phyloP scores from a whole-genome alignment of 345 rosid species.

The Euphorbia pulcherrima region DNA sequence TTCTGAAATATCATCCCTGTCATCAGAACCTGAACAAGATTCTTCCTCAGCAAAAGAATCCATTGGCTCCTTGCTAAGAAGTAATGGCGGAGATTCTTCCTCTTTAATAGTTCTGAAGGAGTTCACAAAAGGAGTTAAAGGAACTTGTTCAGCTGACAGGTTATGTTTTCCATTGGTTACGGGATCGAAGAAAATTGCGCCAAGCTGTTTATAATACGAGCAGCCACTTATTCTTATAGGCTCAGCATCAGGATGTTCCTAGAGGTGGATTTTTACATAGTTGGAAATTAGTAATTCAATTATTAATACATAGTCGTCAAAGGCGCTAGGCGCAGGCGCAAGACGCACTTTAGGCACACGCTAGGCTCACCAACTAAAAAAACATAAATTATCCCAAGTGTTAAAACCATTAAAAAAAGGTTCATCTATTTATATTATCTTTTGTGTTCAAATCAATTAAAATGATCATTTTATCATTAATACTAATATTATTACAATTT shows the following conservation, averaged over 20 bases:
- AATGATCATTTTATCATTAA: no score
- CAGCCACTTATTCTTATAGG: conserved; percentile 40
- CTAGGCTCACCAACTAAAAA: no score
- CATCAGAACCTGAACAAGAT: conserved; percentile 37
- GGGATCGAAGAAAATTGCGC: conserved; percentile 40
- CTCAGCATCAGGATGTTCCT: conserved; percentile 59
- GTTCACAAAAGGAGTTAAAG: conserved; percentile 14
- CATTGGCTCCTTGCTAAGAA: conserved; percentile 20
- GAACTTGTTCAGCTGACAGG: conserved; percentile 17
- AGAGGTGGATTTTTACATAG: conserved; percentile 4
- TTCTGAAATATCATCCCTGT: conserved; percentile 25
- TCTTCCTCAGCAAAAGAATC: conserved; percentile 21
- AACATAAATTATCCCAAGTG: no score
- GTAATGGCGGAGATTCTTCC: conserved; percentile 10
- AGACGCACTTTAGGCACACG: no score
- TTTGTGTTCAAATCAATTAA: no score
- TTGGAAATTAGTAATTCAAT: conserved; percentile 6
- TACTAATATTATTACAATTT: no score
- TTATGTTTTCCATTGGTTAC: conserved; percentile 28
- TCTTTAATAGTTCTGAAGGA: conserved; percentile 18
- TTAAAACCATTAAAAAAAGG: no score
- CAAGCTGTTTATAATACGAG: conserved; percentile 46
- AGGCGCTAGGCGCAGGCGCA: no score
- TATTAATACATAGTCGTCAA: no score
- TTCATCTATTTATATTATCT: no score